Conservation (phyloP, 306 rosid genomes). For the Acacia melanoxylon region DNA sequence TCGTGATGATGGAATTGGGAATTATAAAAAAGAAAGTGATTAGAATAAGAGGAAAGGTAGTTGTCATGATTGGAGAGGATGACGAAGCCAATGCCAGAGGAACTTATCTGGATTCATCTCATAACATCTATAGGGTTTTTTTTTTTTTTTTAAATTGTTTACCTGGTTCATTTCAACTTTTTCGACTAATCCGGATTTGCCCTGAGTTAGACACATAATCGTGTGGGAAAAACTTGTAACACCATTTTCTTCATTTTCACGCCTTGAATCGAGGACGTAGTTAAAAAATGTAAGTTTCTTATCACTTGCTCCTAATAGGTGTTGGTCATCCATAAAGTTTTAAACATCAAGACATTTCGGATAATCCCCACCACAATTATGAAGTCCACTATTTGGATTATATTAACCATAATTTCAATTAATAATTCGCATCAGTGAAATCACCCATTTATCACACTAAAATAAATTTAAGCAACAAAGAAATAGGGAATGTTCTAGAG, state of each 20-base stretch:
- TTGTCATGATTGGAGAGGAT: constrained; percentile 43
- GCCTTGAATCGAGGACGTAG: no score
- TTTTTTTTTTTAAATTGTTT: no score
- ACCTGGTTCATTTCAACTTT: no score
- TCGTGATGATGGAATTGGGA: background rate
- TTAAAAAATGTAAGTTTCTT: no score
- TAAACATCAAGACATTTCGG: background rate
- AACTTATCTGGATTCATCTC: constrained; percentile 54
- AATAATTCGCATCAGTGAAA: constrained; percentile 11
- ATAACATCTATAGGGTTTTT: constrained; percentile 11
- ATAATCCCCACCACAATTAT: constrained; percentile 33
- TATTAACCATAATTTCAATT: background rate
- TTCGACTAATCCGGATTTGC: no score
- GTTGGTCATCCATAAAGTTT: constrained; percentile 22
- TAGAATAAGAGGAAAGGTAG: constrained; percentile 11
- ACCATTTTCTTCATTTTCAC: no score
- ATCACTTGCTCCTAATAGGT: no score
- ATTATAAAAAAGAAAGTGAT: background rate
- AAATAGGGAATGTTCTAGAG: constrained; percentile 1
- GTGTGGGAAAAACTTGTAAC: no score
- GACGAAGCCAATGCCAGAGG: constrained; percentile 52
- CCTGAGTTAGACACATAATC: no score
- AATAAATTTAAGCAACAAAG: background rate
- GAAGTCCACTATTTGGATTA: constrained; percentile 7
- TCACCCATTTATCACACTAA: background rate